Conservation (phyloP, 192 early-diverging fungal genomes). For the Backusella tarrabulga region DNA sequence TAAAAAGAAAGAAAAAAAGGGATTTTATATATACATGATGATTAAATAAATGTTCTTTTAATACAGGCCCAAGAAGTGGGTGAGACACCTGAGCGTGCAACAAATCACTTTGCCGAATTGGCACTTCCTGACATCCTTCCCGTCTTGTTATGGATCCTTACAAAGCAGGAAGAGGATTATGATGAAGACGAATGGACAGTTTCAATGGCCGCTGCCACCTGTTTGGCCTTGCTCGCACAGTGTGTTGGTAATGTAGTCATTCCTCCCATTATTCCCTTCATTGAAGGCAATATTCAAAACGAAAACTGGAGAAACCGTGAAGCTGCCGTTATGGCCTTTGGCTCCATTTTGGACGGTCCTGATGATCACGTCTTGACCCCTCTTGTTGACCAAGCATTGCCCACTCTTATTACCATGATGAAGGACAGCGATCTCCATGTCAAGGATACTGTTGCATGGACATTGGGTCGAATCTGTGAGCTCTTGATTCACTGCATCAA, state of each 20-base stretch:
- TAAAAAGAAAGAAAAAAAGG: constrained; percentile 10
- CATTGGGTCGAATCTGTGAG: constrained; percentile 94
- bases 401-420: constrained; percentile 86
- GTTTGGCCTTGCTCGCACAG: constrained; percentile 84
- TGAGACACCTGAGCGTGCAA: constrained; percentile 47
- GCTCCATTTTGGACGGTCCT: constrained; percentile 96
- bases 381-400: constrained; percentile 81
- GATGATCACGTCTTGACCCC: constrained; percentile 57
- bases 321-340: constrained; percentile 98
- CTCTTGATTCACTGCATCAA: constrained; percentile 72
- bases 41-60: not conserved
- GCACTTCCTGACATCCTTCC: constrained; percentile 82
- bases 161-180: constrained; percentile 96
- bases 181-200: constrained; percentile 99
- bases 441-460: constrained; percentile 98
- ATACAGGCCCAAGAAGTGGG: constrained; percentile 43
- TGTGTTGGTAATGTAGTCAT: constrained; percentile 84
- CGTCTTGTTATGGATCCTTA: constrained; percentile 84
- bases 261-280: constrained; percentile 81
- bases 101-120: constrained; percentile 76
- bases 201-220: constrained; percentile 97
- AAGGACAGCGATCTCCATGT: constrained; percentile 85
- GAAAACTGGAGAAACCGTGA: constrained; percentile 93
- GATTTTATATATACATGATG: not conserved
- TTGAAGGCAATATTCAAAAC: constrained; percentile 82